Evolutionary conservation across 306 rosid genomes (phyloP), one percentile per base, ranked within the genome.

Genomic region (Corylus heterophylla): DNA sequence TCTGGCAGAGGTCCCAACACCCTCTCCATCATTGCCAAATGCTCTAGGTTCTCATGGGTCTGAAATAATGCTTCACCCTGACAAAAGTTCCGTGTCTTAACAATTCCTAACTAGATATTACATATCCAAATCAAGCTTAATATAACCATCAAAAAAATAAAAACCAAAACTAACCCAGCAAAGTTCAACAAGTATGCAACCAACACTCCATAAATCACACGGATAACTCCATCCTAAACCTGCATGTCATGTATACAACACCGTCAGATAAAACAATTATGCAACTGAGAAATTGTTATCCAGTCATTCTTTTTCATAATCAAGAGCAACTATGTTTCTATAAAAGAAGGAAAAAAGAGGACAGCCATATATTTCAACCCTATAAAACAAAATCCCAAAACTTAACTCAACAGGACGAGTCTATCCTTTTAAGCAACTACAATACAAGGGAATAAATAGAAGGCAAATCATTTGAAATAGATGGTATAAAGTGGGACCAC

Each of bases 221-320:
- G 98, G 97, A 76, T 88, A 85, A 75, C 87, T 85, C 98, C 98
- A 94, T 64, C 98, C 98, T 77, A 94, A 82, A 87, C 98, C 98
- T 94, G 89, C 83, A 73, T 59, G 74, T 49, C 70, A 78, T 59
- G 78, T 66, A 73, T 42, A 67, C 50, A 67, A 67, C 12, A 44
- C 51, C 71, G 18, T 42, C 51, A 67, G 48, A 62, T 6, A 18
- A 67, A 42, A 39, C 4, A 42, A 27, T 2, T 39, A 67, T 39
- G 3, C 48, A n/a, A 67, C 18, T 67, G 27, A 67, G 72, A 42
- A 17, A 67, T 17, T 8, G 18, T n/a, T 42, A 42, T 67, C 31
- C 25, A 0, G 14, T 1, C 5, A 25, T 22, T 25, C 14, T 59
- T n/a, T 67, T 39, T 42, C 49, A n/a, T 42, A 25, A 31, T 67